phyloP scores from a whole-genome alignment of 345 rosid genomes.

The Nasturtium officinale region DNA sequence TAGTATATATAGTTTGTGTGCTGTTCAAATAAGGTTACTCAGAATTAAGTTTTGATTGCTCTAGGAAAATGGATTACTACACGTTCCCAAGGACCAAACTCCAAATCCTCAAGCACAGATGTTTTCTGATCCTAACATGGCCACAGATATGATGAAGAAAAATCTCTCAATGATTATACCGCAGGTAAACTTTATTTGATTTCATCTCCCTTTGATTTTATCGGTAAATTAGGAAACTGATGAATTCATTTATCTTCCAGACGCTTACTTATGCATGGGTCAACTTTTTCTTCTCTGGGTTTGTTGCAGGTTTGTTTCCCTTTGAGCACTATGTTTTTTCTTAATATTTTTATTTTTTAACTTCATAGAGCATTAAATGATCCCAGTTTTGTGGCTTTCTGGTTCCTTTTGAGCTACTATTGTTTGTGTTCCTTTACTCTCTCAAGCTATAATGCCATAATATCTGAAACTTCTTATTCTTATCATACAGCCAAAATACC shows the following conservation, averaged over 20 bases:
- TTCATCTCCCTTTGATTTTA: conserved; percentile 2
- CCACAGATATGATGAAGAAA: conserved; percentile 99
- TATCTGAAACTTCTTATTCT: conserved; percentile 9
- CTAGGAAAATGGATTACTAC: conserved; percentile 87
- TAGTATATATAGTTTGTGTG: conserved; percentile 16
- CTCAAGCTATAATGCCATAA: not conserved
- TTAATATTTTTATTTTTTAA: not conserved
- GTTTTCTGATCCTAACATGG: conserved; percentile 99
- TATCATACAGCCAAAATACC: conserved; percentile 81
- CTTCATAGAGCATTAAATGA: not conserved
- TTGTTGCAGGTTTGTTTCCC: conserved; percentile 78
- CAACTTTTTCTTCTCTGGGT: conserved; percentile 99
- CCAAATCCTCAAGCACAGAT: conserved; percentile 90
- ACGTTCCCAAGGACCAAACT: conserved; percentile 80
- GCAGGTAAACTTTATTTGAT: conserved; percentile 55
- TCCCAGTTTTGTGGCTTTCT: not conserved
- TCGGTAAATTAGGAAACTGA: conserved; percentile 23
- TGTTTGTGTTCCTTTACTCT: not conserved
- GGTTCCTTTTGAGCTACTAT: not conserved
- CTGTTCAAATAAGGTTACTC: not conserved
- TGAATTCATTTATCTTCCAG: conserved; percentile 49
- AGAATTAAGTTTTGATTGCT: conserved; percentile 1
- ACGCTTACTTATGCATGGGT: conserved; percentile 98
- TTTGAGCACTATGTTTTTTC: not conserved
- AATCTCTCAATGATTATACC: conserved; percentile 96